Evolutionary conservation across 192 early-diverging fungal species (phyloP), one percentile per base, ranked within the genome.

Genomic region (Entophlyctis luteolus): DNA sequence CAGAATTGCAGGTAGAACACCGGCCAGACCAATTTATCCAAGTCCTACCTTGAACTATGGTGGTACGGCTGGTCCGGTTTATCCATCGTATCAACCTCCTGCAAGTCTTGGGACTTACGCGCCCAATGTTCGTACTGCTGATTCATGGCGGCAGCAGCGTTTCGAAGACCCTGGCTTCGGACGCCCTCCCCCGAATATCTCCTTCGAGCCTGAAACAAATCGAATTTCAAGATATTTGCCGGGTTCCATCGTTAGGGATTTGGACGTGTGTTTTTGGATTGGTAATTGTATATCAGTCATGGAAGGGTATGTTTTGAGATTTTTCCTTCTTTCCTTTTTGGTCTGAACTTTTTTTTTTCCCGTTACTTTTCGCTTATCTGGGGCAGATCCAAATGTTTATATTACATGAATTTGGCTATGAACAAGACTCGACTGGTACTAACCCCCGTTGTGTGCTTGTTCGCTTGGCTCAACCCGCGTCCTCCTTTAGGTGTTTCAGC

Each of bases 221-320:
- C 12, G 29, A 23, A 36, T 18, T 57, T 28, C 33, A 16, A 20
- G 55, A 57, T 20, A 57, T 20, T 57, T 36, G 55, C 8, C 37
- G 14, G 28, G 29, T 2, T 29, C 33, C 18, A 18, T 22, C 33
- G 14, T 12, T 14, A 25, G 55, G 27, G 55, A 57, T 57, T 34
- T 57, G 14, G 55, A 57, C 37, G 0, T 57, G 10, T 57, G 55
- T 25, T 57, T 57, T 12, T 57, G 55, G 55, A 36, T 29, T 20
- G n/a, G 14, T 33, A 36, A 57, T 22, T 57, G 55, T 36, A 16
- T 57, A 6, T 36, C 55, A 14, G 32, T 57, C 8, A 57, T 57
- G 55, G 55, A 57, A 35, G 33, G 55, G 33, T 12, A 34, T 6
- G 55, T 34, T 20, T n/a, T n/a, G n/a, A 45, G n/a, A n/a, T 45